Evolutionary conservation across 257 asterid genomes (phyloP), one percentile per base, ranked within the genome.

Genomic region (Orobanche coerulescens): DNA sequence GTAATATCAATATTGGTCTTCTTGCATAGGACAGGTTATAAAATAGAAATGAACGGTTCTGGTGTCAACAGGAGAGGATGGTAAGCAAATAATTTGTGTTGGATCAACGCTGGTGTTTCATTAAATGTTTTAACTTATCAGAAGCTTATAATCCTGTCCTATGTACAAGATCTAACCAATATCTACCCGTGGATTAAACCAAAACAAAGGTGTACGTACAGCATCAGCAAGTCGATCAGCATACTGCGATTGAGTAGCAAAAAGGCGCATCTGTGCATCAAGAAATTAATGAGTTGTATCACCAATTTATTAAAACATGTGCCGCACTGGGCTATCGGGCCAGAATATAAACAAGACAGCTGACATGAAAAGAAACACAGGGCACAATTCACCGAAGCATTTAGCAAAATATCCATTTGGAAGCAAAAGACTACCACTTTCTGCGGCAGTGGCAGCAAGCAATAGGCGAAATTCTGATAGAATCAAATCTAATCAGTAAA

Each of bases 211-310:
- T 20, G 66, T 39, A 84, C 94, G 50, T 77, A 92, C 98, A 69
- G 96, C 85, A 58, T 84, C 91, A 72, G 85, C 83, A 63, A 88
- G 93, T 39, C 95, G 98, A 76, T 92, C 96, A 51, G 96, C 88
- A 67, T 81, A 88, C 72, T 84, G 71, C 36, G 98, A 81, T 66
- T 92, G 98, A 36, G 98, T 73, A 33, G 79, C 57, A 71, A 92
- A 86, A 42, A 92, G 96, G 65, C 98, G 92, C 84, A 92, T 81
- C 98, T 92, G 90, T 26, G 57, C n/a, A 55, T 25, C 51, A 23
- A 53, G 55, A 40, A 73, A 64, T 12, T 26, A 61, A 72, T 67
- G 59, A 74, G 67, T 37, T 24, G 20, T 40, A 68, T 42, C 58
- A 55, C 63, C 20, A 67, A 20, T 47, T 30, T 24, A 69, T 37